These are phyloP conservation scores for Aeminium ludgeri DNA, from an alignment of 495 filamentous ascomycete species.

Conservation along the genomic window DNA sequence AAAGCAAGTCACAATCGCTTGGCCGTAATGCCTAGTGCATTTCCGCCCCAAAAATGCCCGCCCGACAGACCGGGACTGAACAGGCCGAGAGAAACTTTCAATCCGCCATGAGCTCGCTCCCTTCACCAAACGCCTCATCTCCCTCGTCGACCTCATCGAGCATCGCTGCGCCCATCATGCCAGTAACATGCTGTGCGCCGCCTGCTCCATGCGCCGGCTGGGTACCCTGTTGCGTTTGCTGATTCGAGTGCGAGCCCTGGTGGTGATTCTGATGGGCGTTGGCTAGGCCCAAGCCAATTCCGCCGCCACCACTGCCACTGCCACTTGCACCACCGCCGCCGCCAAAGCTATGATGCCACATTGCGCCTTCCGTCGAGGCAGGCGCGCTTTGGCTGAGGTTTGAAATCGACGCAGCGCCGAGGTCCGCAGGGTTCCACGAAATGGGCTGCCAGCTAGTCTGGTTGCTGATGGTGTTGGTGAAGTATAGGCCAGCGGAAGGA, in stretches of 20 bases:
- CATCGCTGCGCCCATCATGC: conserved; percentile 20
- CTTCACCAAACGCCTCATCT: conserved; percentile 25
- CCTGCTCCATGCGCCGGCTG: background rate
- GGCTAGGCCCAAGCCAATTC: too few relatives aligned
- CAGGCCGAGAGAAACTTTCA: background rate
- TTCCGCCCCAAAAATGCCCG: too few relatives aligned
- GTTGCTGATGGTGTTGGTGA: background rate
- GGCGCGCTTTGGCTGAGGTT: conserved; percentile 9
- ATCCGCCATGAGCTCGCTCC: conserved; percentile 24
- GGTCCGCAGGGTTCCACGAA: background rate
- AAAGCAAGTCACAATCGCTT: too few relatives aligned
- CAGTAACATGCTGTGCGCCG: conserved; percentile 22
- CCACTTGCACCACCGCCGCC: background rate
- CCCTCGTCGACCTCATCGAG: conserved; percentile 22
- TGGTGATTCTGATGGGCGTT: too few relatives aligned
- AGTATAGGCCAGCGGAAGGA: background rate
- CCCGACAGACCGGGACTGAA: too few relatives aligned
- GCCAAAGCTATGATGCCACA: background rate
- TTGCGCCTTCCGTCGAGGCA: conserved; percentile 3
- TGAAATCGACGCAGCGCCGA: background rate
- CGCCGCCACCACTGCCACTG: background rate
- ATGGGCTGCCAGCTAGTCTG: conserved; percentile 1
- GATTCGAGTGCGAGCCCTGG: too few relatives aligned
- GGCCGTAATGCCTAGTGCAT: too few relatives aligned
- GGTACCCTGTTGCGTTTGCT: too few relatives aligned